Percentiles rank a stretch among this genome's conserved stretches.
phyloP scores from a whole-genome alignment of 2,329 filamentous ascomycete species.

The Thelonectria olida region DNA sequence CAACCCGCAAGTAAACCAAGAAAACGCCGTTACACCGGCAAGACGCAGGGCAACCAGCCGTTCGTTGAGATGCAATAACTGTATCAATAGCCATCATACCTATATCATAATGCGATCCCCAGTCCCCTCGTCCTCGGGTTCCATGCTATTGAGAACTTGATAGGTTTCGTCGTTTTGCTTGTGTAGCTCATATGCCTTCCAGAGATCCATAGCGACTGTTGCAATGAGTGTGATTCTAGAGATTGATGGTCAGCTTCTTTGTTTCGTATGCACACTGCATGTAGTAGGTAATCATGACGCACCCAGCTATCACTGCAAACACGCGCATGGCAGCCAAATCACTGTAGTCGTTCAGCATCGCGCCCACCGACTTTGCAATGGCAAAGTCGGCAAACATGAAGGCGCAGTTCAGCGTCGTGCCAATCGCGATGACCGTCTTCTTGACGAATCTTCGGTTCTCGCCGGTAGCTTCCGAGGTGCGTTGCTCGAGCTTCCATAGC shows the following conservation, averaged over 20 bases:
- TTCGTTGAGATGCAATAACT: not conserved
- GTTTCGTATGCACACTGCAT: not conserved
- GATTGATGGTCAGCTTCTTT: not conserved
- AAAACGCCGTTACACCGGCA: not conserved
- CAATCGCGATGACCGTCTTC: not conserved
- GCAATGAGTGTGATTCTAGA: not conserved
- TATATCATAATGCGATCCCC: not conserved
- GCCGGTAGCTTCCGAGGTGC: not conserved
- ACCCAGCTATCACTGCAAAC: not conserved
- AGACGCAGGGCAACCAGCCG: not conserved
- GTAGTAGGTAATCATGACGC: not conserved
- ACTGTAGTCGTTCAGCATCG: not conserved
- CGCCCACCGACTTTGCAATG: not conserved
- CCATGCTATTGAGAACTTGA: not conserved
- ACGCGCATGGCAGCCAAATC: not conserved
- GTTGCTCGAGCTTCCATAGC: not conserved
- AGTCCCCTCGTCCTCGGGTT: not conserved
- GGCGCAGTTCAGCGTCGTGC: not conserved
- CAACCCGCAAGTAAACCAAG: no score
- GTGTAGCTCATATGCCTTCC: not conserved
- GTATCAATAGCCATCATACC: not conserved
- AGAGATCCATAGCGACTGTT: not conserved
- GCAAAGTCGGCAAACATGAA: not conserved
- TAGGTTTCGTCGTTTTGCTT: not conserved
- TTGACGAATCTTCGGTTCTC: not conserved